Percentiles rank a stretch among this genome's conserved stretches.
phyloP scores from a whole-genome alignment of 805 yeast species.

The Candida khao-thaluensis region DNA sequence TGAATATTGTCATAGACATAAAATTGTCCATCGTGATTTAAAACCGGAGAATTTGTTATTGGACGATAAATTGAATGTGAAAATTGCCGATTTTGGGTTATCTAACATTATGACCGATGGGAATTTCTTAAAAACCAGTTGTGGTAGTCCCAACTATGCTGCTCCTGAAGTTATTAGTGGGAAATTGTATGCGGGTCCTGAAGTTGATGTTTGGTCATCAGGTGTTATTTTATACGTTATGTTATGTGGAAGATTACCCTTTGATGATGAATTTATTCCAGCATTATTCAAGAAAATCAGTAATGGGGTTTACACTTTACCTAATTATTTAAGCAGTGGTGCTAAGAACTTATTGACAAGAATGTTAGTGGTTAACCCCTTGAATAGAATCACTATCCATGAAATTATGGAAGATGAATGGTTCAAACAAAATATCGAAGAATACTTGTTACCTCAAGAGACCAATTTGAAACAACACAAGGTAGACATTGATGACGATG shows the following conservation, averaged over 20 bases:
- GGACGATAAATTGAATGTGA: constrained; percentile 88
- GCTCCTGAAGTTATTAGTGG: constrained; percentile 97
- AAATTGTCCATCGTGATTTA: constrained; percentile 93
- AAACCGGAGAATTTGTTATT: constrained; percentile 91
- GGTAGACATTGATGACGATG: constrained; percentile 66
- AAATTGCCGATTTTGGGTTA: constrained; percentile 94
- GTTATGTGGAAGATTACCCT: constrained; percentile 94
- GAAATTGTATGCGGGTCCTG: constrained; percentile 94
- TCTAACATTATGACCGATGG: constrained; percentile 98
- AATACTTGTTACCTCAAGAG: constrained; percentile 68
- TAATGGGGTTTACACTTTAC: constrained; percentile 89
- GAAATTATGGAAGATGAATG: constrained; percentile 93
- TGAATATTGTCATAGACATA: constrained; percentile 93
- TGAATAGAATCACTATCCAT: constrained; percentile 88
- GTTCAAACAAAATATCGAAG: constrained; percentile 81
- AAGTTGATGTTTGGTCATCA: constrained; percentile 97
- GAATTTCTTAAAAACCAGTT: constrained; percentile 87
- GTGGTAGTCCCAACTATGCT: constrained; percentile 97
- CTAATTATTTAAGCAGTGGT: constrained; percentile 81
- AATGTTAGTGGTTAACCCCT: constrained; percentile 93
- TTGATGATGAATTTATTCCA: constrained; percentile 95
- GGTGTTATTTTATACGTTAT: constrained; percentile 94
- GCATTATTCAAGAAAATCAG: constrained; percentile 89
- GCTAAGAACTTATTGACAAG: constrained; percentile 79
- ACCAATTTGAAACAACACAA: constrained; percentile 35